These are phyloP conservation scores for Trichocladium antarcticum DNA, from an alignment of 495 filamentous ascomycete genomes.

Conservation along the genomic window DNA sequence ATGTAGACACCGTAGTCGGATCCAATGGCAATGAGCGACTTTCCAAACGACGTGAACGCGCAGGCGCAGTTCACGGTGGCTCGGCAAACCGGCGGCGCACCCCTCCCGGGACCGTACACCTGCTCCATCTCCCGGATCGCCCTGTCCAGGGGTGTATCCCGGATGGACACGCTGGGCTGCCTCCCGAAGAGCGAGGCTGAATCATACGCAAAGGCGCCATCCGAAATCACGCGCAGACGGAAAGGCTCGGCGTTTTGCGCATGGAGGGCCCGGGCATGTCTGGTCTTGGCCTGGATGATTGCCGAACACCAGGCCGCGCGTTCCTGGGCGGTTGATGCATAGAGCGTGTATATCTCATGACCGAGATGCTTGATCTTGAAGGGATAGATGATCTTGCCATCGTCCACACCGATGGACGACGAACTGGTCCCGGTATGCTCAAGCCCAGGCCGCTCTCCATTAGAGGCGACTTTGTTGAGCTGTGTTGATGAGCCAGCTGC, in stretches of 20 bases:
- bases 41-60: constrained; percentile 69
- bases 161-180: constrained; percentile 46
- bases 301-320: constrained; percentile 85
- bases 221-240: constrained; percentile 79
- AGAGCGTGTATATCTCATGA: constrained; percentile 77
- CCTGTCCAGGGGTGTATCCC: constrained; percentile 82
- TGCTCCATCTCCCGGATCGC: constrained; percentile 82
- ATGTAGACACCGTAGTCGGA: constrained; percentile 91
- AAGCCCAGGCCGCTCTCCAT: constrained; percentile 46
- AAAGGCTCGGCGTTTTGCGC: constrained; percentile 96
- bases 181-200: constrained; percentile 41
- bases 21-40: constrained; percentile 84
- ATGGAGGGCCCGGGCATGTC: constrained; percentile 76
- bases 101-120: constrained; percentile 51
- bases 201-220: constrained; percentile 80
- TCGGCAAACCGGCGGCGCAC: constrained; percentile 66
- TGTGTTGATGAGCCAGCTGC: constrained; percentile 40
- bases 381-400: constrained; percentile 78
- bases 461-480: constrained; percentile 40
- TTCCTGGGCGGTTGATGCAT: constrained; percentile 59
- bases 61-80: constrained; percentile 88
- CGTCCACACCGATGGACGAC: constrained; percentile 37
- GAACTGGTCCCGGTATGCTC: constrained; percentile 54
- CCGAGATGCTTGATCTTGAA: constrained; percentile 98
- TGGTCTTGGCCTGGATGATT: constrained; percentile 88